Evolutionary conservation across 306 rosid genomes (phyloP), one percentile per base, ranked within the genome.

Genomic region (Coriaria nepalensis): DNA sequence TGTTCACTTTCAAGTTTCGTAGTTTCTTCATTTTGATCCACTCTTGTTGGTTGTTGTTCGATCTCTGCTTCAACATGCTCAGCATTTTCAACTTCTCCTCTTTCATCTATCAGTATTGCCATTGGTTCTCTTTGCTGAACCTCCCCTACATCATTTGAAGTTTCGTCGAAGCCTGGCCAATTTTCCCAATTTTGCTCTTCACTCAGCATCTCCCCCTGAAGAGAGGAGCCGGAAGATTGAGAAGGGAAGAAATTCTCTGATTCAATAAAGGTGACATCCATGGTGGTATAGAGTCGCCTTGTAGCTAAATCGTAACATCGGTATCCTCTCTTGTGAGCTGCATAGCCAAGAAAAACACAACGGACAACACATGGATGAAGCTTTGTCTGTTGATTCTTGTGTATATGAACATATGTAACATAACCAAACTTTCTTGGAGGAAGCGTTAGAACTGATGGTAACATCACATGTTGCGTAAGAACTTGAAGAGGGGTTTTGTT

Each of bases 321-420:
- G 9, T 45, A 45, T 9, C 49, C 20, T 45, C 14, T 45, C 45
- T 42, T 42, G n/a, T 42, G 45, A 4, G 45, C n/a, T 42, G 45
- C 45, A 10, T 42, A 42, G 7, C 49, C 49, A 11, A 45, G 32
- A 45, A 45, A 45, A 14, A 45, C 49, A 45, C 49, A 45, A 45
- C 49, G 10, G 9, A 45, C 7, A 45, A 14, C 32, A 45, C 49
- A 45, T 45, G 20, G 49, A 45, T 45, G 32, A 4, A 42, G 45
- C 6, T 42, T 42, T 9, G 45, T 42, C n/a, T 12, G 5, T 4
- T 42, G 10, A 42, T 42, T 42, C 11, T 42, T 42, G n/a, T 42
- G 11, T 6, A 42, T 6, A 10, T 42, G 45, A 10, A 42, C 45
- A 45, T 45, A 45, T 11, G 49, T 13, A 45, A 45, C 49, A 45